phyloP scores from a whole-genome alignment of 2,329 filamentous ascomycete species.

The Rutstroemia sp. region DNA sequence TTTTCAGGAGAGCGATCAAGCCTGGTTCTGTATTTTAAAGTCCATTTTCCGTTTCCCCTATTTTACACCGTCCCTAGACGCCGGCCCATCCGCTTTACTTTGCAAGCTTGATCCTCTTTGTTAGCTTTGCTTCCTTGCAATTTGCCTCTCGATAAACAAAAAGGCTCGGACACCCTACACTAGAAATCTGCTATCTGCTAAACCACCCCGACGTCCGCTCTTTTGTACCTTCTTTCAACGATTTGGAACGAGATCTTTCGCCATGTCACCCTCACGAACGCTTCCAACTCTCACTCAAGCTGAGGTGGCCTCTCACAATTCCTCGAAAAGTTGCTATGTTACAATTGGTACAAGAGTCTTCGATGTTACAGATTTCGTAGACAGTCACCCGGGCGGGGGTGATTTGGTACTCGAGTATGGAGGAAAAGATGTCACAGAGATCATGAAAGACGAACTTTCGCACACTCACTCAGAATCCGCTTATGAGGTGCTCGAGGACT shows the following conservation, averaged over 20 bases:
- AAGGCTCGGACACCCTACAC: not conserved
- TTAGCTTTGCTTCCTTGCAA: not conserved
- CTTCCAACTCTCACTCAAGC: slow-evolving; percentile 76
- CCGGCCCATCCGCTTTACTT: not conserved
- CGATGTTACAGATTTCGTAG: slow-evolving; percentile 86
- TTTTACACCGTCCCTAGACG: not conserved
- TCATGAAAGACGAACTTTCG: slow-evolving; percentile 75
- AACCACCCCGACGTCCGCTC: not conserved
- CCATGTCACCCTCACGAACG: slow-evolving; percentile 67
- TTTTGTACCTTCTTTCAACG: not conserved
- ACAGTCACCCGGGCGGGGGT: slow-evolving; percentile 83
- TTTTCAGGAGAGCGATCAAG: too few relatives aligned
- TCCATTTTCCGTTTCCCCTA: not conserved
- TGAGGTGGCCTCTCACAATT: slow-evolving; percentile 77
- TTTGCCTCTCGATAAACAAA: slow-evolving; percentile 2
- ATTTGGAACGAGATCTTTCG: not conserved
- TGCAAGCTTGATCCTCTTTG: not conserved
- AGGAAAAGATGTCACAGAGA: slow-evolving; percentile 76
- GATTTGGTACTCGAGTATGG: slow-evolving; percentile 85
- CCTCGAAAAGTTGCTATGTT: slow-evolving; percentile 81
- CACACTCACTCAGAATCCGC: slow-evolving; percentile 85
- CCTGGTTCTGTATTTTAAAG: not conserved
- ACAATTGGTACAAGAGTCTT: slow-evolving; percentile 85
- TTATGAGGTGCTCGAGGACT: slow-evolving; percentile 92
- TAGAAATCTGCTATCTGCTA: not conserved